Evolutionary conservation across 768 basidiomycete species (phyloP).

Genomic region (Boletus sp.): DNA sequence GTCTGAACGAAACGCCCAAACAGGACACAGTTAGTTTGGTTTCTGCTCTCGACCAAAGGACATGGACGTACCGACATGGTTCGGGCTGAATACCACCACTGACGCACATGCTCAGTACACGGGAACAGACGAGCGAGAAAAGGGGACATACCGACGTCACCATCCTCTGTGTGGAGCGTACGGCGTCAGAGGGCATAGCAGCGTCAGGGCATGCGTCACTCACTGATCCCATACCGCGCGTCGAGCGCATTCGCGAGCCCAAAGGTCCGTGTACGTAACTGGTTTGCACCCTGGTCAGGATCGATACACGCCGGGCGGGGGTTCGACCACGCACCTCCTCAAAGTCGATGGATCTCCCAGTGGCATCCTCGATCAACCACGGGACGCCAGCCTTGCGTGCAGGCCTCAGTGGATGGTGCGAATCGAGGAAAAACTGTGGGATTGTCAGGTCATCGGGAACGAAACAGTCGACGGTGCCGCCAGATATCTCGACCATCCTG

Average conservation of each 20-base stretch:
- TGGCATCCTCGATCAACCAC: constrained; percentile 59
- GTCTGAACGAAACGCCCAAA: constrained; percentile 35
- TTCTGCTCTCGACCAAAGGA: not conserved
- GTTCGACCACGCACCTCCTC: constrained; percentile 43
- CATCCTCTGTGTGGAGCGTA: constrained; percentile 35
- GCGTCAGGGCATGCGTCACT: constrained; percentile 11
- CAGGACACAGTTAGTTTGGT: not conserved
- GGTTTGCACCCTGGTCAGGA: not conserved
- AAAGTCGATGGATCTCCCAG: constrained; percentile 42
- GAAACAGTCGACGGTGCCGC: constrained; percentile 31
- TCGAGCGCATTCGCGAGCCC: constrained; percentile 55
- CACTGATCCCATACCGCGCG: constrained; percentile 49
- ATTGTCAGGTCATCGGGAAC: constrained; percentile 65
- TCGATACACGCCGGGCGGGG: not conserved
- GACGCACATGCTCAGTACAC: constrained; percentile 3
- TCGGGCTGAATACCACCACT: constrained; percentile 67
- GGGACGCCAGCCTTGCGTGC: constrained; percentile 44
- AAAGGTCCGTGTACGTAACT: constrained; percentile 45
- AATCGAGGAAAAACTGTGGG: constrained; percentile 64
- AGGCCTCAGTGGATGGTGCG: constrained; percentile 42
- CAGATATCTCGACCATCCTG: constrained; percentile 25
- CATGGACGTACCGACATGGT: constrained; percentile 50
- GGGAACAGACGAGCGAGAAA: not conserved
- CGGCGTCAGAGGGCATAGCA: not conserved
- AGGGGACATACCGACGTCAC: constrained; percentile 48